Percentiles rank a stretch among this genome's conserved stretches.
Evolutionary conservation across 129 eudicot species (phyloP).

Genomic region (Oenanthe sinensis): DNA sequence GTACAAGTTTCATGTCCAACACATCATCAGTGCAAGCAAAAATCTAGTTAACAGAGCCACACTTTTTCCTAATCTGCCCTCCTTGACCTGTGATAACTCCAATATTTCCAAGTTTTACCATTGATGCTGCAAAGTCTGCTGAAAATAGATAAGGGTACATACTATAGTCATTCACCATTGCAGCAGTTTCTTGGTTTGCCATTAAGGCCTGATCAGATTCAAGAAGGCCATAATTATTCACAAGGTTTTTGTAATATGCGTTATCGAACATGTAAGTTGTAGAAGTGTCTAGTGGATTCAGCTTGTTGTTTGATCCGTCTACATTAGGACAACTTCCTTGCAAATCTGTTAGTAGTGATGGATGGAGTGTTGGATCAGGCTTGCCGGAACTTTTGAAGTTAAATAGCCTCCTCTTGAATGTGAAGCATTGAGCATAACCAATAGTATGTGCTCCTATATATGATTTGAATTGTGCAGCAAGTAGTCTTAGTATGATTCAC

Average conservation of each 20-base stretch:
- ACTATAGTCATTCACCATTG: constrained; percentile 48
- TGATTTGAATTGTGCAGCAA: background rate
- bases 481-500: background rate
- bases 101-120: constrained; percentile 56
- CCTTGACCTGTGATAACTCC: constrained; percentile 53
- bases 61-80: constrained; percentile 65
- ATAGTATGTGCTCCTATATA: constrained; percentile 61
- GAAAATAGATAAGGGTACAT: constrained; percentile 35
- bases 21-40: background rate
- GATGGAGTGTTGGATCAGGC: constrained; percentile 57
- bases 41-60: constrained; percentile 37
- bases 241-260: constrained; percentile 48
- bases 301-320: constrained; percentile 47
- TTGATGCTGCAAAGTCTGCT: constrained; percentile 62
- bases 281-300: constrained; percentile 45
- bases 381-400: constrained; percentile 58
- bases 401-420: constrained; percentile 74
- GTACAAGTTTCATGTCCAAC: background rate
- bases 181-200: constrained; percentile 40
- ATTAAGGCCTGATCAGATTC: constrained; percentile 76
- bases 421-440: constrained; percentile 78
- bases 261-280: constrained; percentile 48
- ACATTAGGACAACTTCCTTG: constrained; percentile 50
- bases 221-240: constrained; percentile 58
- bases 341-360: constrained; percentile 42